Conservation (phyloP, 2,329 filamentous ascomycete genomes). For the Ramularia collo-cygni region DNA sequence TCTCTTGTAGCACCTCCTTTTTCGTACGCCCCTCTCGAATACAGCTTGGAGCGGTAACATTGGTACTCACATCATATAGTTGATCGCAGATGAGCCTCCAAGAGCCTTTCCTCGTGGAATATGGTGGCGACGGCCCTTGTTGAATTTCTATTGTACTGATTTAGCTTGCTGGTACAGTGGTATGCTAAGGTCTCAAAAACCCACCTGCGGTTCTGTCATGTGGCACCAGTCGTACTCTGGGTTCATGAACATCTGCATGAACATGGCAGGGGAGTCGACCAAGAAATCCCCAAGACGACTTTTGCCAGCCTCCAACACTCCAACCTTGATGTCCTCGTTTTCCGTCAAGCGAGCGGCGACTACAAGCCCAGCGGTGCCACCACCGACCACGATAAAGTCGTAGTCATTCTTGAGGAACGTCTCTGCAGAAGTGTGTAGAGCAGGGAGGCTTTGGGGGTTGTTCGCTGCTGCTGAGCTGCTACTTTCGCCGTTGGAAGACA, state of each 20-base stretch:
- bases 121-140: constrained; percentile 19
- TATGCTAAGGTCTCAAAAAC: constrained; percentile 1
- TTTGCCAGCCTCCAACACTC: constrained; percentile 30
- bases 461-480: constrained; percentile 9
- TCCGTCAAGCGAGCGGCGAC: constrained; percentile 27
- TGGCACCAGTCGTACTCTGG: constrained; percentile 20
- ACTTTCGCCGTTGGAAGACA: constrained; percentile 18
- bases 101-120: constrained; percentile 31
- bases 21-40: too few species aligned
- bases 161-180: background rate
- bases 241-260: constrained; percentile 22
- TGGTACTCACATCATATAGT: constrained; percentile 24
- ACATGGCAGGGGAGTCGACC: constrained; percentile 20
- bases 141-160: constrained; percentile 11
- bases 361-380: constrained; percentile 28
- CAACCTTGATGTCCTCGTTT: constrained; percentile 26
- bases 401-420: constrained; percentile 24
- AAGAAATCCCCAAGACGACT: constrained; percentile 19
- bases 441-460: constrained; percentile 15
- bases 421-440: constrained; percentile 19
- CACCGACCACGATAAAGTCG: constrained; percentile 27
- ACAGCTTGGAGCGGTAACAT: too few species aligned
- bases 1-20: background rate
- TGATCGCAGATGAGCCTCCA: constrained; percentile 36
- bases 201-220: constrained; percentile 19